Percentiles rank a stretch among this genome's conserved stretches.
Conservation (phyloP, 768 basidiomycete genomes). For the Hericium rajendrae region DNA sequence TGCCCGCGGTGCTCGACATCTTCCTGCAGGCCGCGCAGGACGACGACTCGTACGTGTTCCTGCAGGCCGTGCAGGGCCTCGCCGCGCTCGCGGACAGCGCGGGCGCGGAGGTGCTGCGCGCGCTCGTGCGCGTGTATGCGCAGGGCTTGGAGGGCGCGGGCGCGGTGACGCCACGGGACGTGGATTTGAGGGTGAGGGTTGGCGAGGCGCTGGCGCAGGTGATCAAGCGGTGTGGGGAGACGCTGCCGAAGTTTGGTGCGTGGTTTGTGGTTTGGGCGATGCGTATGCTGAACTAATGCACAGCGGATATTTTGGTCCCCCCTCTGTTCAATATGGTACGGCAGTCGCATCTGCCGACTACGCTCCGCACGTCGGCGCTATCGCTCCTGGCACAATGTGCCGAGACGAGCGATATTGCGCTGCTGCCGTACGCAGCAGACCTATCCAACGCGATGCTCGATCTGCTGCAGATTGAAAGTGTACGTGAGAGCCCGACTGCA, state of each 20-base stretch:
- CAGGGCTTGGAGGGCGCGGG: slow-evolving; percentile 41
- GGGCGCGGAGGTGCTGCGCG: slow-evolving; percentile 61
- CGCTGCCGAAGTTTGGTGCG: slow-evolving; percentile 59
- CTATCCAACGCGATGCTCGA: slow-evolving; percentile 65
- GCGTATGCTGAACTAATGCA: too few relatives aligned
- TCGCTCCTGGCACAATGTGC: slow-evolving; percentile 69
- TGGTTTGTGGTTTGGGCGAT: slow-evolving; percentile 9
- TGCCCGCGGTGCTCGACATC: slow-evolving; percentile 79
- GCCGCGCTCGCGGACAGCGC: slow-evolving; percentile 74
- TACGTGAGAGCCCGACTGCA: slow-evolving; percentile 18
- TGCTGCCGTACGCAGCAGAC: slow-evolving; percentile 53
- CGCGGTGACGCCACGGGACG: slow-evolving; percentile 42
- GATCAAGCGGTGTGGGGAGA: slow-evolving; percentile 61
- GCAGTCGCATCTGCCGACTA: slow-evolving; percentile 50
- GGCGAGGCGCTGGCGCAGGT: slow-evolving; percentile 82
- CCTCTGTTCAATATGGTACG: slow-evolving; percentile 58
- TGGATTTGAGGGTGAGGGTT: slow-evolving; percentile 66
- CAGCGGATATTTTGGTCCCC: slow-evolving; percentile 68
- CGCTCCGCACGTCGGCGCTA: slow-evolving; percentile 59
- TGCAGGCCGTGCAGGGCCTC: slow-evolving; percentile 87
- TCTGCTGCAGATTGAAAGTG: slow-evolving; percentile 58
- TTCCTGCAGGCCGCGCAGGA: slow-evolving; percentile 82
- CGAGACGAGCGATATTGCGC: slow-evolving; percentile 49
- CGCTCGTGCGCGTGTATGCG: slow-evolving; percentile 59
- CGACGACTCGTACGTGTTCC: slow-evolving; percentile 91